phyloP scores from a whole-genome alignment of 257 asterid genomes.

The Scutellaria baicalensis region DNA sequence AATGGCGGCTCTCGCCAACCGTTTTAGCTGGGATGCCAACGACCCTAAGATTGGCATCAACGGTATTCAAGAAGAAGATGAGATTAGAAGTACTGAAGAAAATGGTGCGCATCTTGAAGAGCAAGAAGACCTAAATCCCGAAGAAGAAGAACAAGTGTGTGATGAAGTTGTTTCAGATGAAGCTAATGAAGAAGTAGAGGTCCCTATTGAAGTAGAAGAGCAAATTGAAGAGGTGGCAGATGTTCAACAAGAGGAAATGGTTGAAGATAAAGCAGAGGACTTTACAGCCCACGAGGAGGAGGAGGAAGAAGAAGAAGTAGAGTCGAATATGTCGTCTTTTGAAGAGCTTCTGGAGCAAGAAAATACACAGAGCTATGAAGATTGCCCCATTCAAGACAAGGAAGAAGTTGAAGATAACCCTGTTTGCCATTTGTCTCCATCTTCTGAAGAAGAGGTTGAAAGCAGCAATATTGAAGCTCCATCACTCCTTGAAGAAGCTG shows the following conservation, averaged over 20 bases:
- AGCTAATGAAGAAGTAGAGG: constrained; percentile 19
- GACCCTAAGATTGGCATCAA: not conserved
- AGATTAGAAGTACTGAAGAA: not conserved
- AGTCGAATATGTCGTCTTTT: constrained; percentile 38
- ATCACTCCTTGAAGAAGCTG: constrained; percentile 12
- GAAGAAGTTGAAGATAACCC: constrained; percentile 16
- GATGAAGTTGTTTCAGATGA: constrained; percentile 17
- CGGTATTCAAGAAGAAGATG: constrained; percentile 4
- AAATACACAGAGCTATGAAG: constrained; percentile 23
- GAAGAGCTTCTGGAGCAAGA: constrained; percentile 49
- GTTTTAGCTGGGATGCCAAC: constrained; percentile 49
- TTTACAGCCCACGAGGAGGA: not conserved
- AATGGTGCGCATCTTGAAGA: constrained; percentile 18
- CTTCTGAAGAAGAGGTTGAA: constrained; percentile 20
- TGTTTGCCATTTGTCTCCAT: constrained; percentile 23
- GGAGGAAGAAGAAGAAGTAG: constrained; percentile 35
- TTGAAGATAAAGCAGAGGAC: not conserved
- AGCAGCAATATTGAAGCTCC: not conserved
- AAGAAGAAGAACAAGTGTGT: not conserved
- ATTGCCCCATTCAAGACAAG: constrained; percentile 22
- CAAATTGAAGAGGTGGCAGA: constrained; percentile 19
- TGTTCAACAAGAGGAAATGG: not conserved
- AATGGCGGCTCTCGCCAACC: constrained; percentile 65
- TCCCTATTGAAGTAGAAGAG: constrained; percentile 8
- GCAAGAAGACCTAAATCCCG: too few relatives aligned